Conservation (phyloP, 2,329 filamentous ascomycete species). For the Sclerotiophoma versabilis region DNA sequence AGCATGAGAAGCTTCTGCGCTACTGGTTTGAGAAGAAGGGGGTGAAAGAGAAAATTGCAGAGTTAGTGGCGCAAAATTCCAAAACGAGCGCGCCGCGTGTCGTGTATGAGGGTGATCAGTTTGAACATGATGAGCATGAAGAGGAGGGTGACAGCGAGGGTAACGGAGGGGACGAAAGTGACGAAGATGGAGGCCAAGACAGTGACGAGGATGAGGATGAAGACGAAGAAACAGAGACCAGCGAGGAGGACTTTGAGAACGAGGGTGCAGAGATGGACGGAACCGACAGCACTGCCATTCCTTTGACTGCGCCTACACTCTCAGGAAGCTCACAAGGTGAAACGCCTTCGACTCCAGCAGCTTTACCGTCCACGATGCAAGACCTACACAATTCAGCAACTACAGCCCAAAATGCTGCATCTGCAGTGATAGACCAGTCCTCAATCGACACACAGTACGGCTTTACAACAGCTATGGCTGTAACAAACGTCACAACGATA, state of each 20-base stretch:
- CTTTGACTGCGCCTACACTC: background rate
- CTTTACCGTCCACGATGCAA: too few species aligned
- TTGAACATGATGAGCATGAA: slow-evolving; percentile 9
- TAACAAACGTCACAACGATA: background rate
- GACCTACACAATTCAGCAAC: background rate
- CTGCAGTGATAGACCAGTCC: background rate
- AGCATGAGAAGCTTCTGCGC: slow-evolving; percentile 38
- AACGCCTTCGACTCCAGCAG: background rate
- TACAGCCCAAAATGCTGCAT: background rate
- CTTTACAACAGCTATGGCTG: background rate
- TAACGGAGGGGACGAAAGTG: slow-evolving; percentile 12
- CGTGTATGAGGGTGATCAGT: slow-evolving; percentile 17
- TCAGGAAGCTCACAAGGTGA: background rate
- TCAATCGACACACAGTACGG: background rate
- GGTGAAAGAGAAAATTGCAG: slow-evolving; percentile 24
- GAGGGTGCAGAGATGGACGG: background rate
- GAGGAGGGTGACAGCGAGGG: background rate
- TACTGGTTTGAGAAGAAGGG: slow-evolving; percentile 49
- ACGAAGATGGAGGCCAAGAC: slow-evolving; percentile 19
- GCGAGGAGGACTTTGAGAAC: slow-evolving; percentile 3
- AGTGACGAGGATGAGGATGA: slow-evolving; percentile 20
- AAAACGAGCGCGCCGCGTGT: slow-evolving; percentile 13
- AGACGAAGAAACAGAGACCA: slow-evolving; percentile 17
- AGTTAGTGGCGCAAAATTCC: slow-evolving; percentile 19
- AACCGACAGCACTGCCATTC: background rate